phyloP scores from a whole-genome alignment of 192 early-diverging fungal genomes.

The Mortierella claussenii region DNA sequence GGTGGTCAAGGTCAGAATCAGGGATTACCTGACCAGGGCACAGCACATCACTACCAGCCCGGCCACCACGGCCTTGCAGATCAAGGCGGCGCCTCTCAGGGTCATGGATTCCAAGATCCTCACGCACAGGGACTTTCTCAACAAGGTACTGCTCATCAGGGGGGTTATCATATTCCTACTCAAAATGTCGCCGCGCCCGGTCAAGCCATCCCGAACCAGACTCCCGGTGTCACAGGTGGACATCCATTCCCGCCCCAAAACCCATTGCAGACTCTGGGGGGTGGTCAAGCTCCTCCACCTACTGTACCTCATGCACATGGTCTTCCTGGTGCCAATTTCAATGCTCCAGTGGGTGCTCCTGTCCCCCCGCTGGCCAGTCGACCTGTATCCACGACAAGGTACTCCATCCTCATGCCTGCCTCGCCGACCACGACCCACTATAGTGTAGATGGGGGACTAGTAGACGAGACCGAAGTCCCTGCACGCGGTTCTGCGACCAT shows the following conservation, averaged over 20 bases:
- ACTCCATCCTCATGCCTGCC: constrained; percentile 8
- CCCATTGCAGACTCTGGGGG: constrained; percentile 1
- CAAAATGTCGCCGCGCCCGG: not conserved
- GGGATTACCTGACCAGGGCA: not conserved
- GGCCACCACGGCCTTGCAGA: not conserved
- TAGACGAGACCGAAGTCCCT: constrained; percentile 16
- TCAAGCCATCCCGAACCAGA: not conserved
- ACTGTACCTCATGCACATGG: not conserved
- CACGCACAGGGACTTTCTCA: too few species aligned
- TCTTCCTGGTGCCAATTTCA: not conserved
- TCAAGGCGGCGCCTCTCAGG: constrained; percentile 3
- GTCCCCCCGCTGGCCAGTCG: not conserved
- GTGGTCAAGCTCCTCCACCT: not conserved
- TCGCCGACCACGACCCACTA: constrained; percentile 15
- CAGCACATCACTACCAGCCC: not conserved
- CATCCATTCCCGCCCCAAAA: not conserved
- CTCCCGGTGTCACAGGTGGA: not conserved
- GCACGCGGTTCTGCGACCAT: constrained; percentile 16
- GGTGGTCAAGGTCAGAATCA: constrained; percentile 5
- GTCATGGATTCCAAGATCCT: constrained; percentile 19
- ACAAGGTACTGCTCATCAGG: too few species aligned
- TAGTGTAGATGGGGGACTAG: constrained; percentile 3
- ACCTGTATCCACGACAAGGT: constrained; percentile 7
- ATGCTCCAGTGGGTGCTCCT: not conserved
- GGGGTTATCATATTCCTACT: not conserved